Evolutionary conservation across 2,329 filamentous ascomycete species (phyloP).

Genomic region (Clarireedia homoeocarpa): DNA sequence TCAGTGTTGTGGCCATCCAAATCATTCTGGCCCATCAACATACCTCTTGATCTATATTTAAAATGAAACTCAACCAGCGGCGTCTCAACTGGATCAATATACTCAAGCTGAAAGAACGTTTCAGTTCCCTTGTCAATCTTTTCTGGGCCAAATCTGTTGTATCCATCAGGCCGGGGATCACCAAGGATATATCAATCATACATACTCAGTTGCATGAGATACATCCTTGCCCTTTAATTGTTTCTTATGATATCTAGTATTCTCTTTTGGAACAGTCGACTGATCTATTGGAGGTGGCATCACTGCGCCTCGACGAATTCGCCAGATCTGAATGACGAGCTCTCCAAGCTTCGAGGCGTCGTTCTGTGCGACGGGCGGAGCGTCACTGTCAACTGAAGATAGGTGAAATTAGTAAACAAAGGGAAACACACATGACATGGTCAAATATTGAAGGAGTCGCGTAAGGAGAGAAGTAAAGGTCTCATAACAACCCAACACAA

Average conservation of each 20-base stretch:
- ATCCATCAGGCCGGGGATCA: background rate
- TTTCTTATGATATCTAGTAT: background rate
- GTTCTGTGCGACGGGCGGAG: background rate
- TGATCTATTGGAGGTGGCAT: background rate
- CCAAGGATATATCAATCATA: background rate
- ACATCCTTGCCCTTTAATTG: background rate
- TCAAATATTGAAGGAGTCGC: too few relatives aligned
- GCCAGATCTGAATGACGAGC: constrained; percentile 3
- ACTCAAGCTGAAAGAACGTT: constrained; percentile 2
- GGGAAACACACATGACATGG: background rate
- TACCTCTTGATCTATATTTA: constrained; percentile 8
- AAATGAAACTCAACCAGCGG: constrained; percentile 8
- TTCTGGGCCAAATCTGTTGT: background rate
- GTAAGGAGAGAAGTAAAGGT: too few relatives aligned
- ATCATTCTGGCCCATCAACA: background rate
- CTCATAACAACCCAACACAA: background rate
- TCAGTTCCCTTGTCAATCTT: background rate
- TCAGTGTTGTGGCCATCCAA: background rate
- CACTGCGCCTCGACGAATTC: background rate
- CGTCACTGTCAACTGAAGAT: background rate
- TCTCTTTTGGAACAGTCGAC: background rate
- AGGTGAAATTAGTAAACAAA: background rate
- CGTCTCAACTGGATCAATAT: constrained; percentile 2
- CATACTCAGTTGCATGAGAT: constrained; percentile 4
- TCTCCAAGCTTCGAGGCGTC: constrained; percentile 4